phyloP scores from a whole-genome alignment of 2,329 filamentous ascomycete genomes.

The Fonsecaea pugnacius region DNA sequence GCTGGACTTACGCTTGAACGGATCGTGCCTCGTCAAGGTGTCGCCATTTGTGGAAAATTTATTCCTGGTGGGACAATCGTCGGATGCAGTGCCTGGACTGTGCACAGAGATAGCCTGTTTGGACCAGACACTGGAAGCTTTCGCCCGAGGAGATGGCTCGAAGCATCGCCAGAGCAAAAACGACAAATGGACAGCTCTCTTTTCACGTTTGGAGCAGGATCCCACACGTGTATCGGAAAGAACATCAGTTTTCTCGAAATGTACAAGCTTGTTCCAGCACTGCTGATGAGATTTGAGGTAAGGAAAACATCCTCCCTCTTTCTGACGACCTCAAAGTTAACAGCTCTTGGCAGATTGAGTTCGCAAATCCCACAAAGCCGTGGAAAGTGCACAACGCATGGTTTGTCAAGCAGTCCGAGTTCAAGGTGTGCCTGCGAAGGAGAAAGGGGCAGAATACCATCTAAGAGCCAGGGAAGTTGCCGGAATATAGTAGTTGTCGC shows the following conservation, averaged over 20 bases:
- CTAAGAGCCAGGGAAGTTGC: not conserved
- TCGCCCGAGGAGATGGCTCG: constrained; percentile 71
- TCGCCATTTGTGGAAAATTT: constrained; percentile 26
- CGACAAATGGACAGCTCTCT: constrained; percentile 54
- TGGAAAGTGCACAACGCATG: constrained; percentile 33
- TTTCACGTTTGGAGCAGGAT: constrained; percentile 55
- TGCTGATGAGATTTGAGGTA: constrained; percentile 33
- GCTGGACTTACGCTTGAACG: constrained; percentile 37
- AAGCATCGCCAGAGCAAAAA: constrained; percentile 45
- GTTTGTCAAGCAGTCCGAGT: constrained; percentile 33
- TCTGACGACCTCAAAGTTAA: not conserved
- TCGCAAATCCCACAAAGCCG: constrained; percentile 23
- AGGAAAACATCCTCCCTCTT: not conserved
- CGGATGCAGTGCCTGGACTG: constrained; percentile 42
- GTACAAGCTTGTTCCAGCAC: constrained; percentile 36
- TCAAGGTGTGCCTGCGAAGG: constrained; percentile 24
- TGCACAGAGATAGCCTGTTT: constrained; percentile 51
- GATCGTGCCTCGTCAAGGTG: constrained; percentile 31
- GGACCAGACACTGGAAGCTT: constrained; percentile 45
- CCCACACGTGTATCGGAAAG: constrained; percentile 47
- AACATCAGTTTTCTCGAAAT: constrained; percentile 38
- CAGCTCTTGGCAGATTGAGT: constrained; percentile 17
- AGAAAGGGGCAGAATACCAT: not conserved
- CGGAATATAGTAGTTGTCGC: not conserved
- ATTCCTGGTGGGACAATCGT: constrained; percentile 27